These are phyloP conservation scores for Petrea volubilis DNA, from an alignment of 257 asterid species.

Conservation along the genomic window DNA sequence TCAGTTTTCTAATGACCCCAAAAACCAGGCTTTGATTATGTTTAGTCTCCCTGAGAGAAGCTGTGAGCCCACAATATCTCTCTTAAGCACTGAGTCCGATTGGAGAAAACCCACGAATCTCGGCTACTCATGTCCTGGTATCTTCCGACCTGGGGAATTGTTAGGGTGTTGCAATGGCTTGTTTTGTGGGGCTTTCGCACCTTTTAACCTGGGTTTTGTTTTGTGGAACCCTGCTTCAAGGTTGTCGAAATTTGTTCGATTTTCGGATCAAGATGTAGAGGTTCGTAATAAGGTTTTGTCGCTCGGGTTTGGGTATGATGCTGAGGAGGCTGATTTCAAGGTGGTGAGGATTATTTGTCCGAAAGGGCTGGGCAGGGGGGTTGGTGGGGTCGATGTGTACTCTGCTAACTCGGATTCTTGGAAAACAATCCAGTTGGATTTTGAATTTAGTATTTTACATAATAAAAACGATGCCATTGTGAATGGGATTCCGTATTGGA, in stretches of 20 bases:
- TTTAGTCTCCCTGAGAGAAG: no score
- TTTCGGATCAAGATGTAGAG: not conserved
- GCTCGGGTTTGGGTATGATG: not conserved
- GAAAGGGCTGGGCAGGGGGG: not conserved
- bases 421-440: not conserved
- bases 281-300: not conserved
- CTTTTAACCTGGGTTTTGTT: not conserved
- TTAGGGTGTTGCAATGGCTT: not conserved
- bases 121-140: not conserved
- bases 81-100: not conserved
- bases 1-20: not conserved
- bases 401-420: conserved; percentile 10
- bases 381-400: conserved; percentile 3
- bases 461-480: not conserved
- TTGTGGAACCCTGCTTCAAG: not conserved
- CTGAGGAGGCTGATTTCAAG: not conserved
- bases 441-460: not conserved
- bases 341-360: not conserved
- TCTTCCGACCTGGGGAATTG: not conserved
- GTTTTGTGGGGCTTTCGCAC: not conserved
- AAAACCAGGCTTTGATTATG: not conserved
- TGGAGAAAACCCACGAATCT: not conserved
- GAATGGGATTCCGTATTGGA: conserved; percentile 19
- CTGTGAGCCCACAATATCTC: not conserved
- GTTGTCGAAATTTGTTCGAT: not conserved